phyloP scores from a whole-genome alignment of 2,329 filamentous ascomycete species.

The Colletotrichum sansevieriae region DNA sequence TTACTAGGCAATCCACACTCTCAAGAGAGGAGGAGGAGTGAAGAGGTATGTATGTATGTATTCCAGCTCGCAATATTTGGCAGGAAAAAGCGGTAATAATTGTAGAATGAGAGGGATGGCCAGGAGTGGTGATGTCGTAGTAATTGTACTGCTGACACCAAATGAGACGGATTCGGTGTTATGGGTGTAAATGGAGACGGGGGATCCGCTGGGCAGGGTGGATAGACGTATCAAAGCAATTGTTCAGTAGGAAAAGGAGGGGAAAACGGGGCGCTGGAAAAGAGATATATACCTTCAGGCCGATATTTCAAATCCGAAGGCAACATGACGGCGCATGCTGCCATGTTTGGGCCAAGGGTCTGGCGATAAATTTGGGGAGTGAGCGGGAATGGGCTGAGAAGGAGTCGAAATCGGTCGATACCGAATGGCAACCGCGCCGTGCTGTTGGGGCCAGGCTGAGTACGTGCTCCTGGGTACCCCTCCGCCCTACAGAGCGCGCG shows the following conservation, averaged over 20 bases:
- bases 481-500: conserved; percentile 17
- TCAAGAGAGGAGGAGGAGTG: background rate
- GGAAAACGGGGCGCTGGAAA: conserved; percentile 30
- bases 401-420: conserved; percentile 53
- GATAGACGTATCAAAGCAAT: conserved; percentile 34
- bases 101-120: conserved; percentile 6
- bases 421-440: conserved; percentile 43
- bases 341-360: conserved; percentile 45
- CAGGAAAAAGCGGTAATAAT: conserved; percentile 15
- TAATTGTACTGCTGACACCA: conserved; percentile 23
- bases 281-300: conserved; percentile 38
- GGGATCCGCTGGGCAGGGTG: conserved; percentile 35
- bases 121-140: conserved; percentile 1
- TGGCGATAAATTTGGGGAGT: conserved; percentile 52
- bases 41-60: background rate
- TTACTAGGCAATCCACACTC: background rate
- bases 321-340: conserved; percentile 41
- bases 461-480: conserved; percentile 34
- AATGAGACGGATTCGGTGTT: conserved; percentile 17
- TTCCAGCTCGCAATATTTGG: background rate
- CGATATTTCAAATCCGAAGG: conserved; percentile 41
- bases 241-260: conserved; percentile 26
- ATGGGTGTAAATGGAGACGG: conserved; percentile 17
- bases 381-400: conserved; percentile 53
- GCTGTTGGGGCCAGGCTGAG: conserved; percentile 26